Base-by-base conservation (phyloP, 2,329 filamentous ascomycete species). In the Simplicillium aogashimaense region DNA sequence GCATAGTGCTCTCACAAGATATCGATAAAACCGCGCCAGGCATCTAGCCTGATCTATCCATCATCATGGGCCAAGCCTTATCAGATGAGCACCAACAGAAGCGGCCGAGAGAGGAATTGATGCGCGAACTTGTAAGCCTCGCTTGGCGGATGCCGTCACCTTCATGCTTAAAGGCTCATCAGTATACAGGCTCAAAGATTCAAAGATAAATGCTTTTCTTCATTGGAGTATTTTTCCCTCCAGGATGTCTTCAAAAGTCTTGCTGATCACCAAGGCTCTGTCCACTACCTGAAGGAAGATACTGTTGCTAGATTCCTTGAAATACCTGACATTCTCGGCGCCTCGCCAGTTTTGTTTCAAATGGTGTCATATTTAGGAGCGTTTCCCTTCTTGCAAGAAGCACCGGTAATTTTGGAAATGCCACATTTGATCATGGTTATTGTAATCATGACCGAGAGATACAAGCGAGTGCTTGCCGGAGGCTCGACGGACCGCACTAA, bases 361-460 rank as follows among this genome's bases (percentile, higher is more conserved):
- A 81, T 86, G 70, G 57, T 81, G 3, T 81, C 78, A 4, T 83
- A 81, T 49, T 66, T 86, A 1, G 83, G 79, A 28, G 78, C 83
- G 1, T 87, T 88, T 43, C 83, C 83, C 0, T 86, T 86, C 47
- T 66, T 83, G 3, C 70, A 75, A 39, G 77, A 85, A 51, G 82
- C 81, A 0, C 83, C 83, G 0, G 79, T 72, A 3, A 78, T 86
- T 3, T 59, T 88, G 37, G 79, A 81, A 8, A 72, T 83, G 34
- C 77, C 84, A 44, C 78, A 81, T 50, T 63, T 86, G 59, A 69
- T 87, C 43, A 83, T 85, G 63, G 80, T 83, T 2, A 70, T 87
- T 36, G 78, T 80, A 2, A 75, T 88, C 46, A 70, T 86, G 65
- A 86, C 83, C 2, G 78, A 83, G 50, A 69, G 83, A 43, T 83